Evolutionary conservation across 2,329 filamentous ascomycete genomes (phyloP).

Genomic region (Stagonosporopsis chrysanthemi): DNA sequence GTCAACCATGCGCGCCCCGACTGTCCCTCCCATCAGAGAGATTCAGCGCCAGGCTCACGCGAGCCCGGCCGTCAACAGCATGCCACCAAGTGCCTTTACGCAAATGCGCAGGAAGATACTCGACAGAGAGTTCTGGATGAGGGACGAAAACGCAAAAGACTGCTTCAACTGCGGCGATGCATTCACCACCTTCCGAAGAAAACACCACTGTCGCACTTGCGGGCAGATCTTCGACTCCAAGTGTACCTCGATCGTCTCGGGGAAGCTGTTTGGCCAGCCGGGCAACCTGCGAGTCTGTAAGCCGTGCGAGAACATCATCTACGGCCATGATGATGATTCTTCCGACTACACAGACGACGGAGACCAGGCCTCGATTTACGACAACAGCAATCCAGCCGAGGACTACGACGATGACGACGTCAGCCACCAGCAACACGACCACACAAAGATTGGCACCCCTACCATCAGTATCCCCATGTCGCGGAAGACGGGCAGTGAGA

Average conservation of each 20-base stretch:
- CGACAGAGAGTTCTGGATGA: constrained; percentile 99
- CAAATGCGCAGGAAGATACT: constrained; percentile 86
- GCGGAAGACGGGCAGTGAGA: constrained; percentile 72
- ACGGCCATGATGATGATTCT: constrained; percentile 86
- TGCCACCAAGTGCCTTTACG: constrained; percentile 50
- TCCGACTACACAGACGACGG: constrained; percentile 89
- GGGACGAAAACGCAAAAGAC: constrained; percentile 96
- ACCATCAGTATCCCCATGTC: constrained; percentile 72
- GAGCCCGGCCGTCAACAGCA: constrained; percentile 42
- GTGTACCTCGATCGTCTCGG: constrained; percentile 90
- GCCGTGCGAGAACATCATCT: constrained; percentile 89
- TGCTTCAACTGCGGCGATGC: constrained; percentile 91
- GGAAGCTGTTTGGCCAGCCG: constrained; percentile 84
- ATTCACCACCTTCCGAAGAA: constrained; percentile 92
- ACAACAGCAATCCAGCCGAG: constrained; percentile 37
- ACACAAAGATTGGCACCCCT: constrained; percentile 59
- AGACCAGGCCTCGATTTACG: constrained; percentile 66
- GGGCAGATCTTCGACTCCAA: constrained; percentile 99
- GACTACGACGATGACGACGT: constrained; percentile 34
- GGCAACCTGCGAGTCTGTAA: constrained; percentile 90
- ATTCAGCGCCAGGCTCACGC: constrained; percentile 32
- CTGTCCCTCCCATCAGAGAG: constrained; percentile 43
- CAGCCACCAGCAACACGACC: constrained; percentile 46
- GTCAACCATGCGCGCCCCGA: constrained; percentile 43
- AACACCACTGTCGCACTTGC: constrained; percentile 93